A percentile compares a stretch with the other conserved stretches of the same genome.
Conservation (phyloP, 805 yeast genomes). For the Wilhelminamyces savonicus region DNA sequence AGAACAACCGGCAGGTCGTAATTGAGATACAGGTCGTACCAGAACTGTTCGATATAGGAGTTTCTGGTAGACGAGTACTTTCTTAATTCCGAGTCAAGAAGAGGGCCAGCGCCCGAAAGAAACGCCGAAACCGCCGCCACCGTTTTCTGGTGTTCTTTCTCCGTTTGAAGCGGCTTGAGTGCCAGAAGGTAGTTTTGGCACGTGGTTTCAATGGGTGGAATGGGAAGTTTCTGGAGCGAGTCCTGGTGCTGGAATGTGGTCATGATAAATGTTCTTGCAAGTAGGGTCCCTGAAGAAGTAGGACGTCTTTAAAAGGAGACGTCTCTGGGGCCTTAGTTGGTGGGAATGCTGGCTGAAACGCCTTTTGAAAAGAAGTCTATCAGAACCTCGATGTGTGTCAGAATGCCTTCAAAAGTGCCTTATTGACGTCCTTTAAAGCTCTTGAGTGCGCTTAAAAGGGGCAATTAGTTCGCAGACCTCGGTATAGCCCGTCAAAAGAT, state of each 20-base stretch:
- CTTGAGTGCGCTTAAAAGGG: no score
- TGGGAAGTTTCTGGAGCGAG: conserved; percentile 62
- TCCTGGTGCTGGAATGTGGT: conserved; percentile 55
- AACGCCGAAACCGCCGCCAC: conserved; percentile 51
- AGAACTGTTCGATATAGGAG: conserved; percentile 87
- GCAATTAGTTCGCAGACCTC: no score
- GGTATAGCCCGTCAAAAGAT: no score
- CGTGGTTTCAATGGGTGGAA: conserved; percentile 68
- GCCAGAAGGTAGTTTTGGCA: conserved; percentile 59
- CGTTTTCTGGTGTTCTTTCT: conserved; percentile 59
- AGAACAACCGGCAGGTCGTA: conserved; percentile 90
- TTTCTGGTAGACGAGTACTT: conserved; percentile 58
- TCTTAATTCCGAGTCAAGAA: conserved; percentile 58
- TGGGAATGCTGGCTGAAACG: no score
- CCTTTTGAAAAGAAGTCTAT: no score
- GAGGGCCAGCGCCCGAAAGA: conserved; percentile 45
- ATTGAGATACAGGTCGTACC: conserved; percentile 86
- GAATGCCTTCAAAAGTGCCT: no score
- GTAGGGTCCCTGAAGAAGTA: no score
- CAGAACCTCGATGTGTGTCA: no score
- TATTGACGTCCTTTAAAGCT: no score
- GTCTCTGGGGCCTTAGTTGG: no score
- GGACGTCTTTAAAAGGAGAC: no score
- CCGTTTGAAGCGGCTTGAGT: conserved; percentile 77
- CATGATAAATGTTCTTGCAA: no score